These are phyloP conservation scores for Candida ortonii DNA, from an alignment of 805 yeast species.

Conservation along the genomic window DNA sequence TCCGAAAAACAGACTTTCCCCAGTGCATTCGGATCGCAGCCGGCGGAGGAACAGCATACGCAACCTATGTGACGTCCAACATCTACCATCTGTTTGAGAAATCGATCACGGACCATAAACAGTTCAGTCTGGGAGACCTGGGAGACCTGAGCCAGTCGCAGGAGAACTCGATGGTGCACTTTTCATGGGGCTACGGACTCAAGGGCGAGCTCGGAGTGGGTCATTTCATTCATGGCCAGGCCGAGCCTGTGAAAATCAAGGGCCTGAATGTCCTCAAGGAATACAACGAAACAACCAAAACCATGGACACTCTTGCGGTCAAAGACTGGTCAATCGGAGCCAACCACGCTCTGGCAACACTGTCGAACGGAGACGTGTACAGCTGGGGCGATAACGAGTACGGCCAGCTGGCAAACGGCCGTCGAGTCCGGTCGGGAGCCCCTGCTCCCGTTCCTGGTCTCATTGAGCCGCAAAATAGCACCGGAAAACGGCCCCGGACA, in stretches of 20 bases:
- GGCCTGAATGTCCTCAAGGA: conserved; percentile 47
- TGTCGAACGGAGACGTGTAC: conserved; percentile 62
- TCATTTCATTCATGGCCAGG: conserved; percentile 68
- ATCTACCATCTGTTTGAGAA: conserved; percentile 37
- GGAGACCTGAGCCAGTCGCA: conserved; percentile 22
- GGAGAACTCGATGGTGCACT: conserved; percentile 34
- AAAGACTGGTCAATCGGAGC: conserved; percentile 57
- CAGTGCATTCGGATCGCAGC: conserved; percentile 58
- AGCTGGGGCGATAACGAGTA: conserved; percentile 82
- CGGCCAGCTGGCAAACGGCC: conserved; percentile 87
- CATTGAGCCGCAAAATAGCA: conserved; percentile 47
- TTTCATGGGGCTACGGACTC: conserved; percentile 81
- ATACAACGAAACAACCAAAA: conserved; percentile 46
- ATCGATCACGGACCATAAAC: conserved; percentile 18
- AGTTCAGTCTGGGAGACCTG: conserved; percentile 17
- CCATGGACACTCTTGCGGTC: conserved; percentile 45
- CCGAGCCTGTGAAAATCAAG: conserved; percentile 60
- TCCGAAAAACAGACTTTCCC: conserved; percentile 42
- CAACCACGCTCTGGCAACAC: conserved; percentile 61
- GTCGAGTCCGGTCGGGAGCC: conserved; percentile 52
- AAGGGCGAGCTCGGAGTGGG: conserved; percentile 86
- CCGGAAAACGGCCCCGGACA: conserved; percentile 30
- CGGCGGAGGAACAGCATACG: conserved; percentile 63
- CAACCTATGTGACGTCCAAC: conserved; percentile 38
- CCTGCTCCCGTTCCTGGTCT: conserved; percentile 56